Conservation (phyloP, 352 stramenopile genomes). For the Thalassiosira livingstoniorum region DNA sequence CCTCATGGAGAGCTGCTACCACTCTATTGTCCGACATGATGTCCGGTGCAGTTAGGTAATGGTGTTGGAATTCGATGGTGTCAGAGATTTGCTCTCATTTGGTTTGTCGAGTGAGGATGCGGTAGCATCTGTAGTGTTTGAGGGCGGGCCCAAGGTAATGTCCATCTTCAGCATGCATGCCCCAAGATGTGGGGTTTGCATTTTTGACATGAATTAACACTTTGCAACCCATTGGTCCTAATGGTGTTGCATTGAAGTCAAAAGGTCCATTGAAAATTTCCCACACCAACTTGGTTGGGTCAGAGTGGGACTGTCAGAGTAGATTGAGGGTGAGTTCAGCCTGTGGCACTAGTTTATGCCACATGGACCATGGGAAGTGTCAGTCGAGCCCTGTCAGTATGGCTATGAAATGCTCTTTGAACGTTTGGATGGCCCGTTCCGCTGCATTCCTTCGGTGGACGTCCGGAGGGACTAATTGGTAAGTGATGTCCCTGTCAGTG, state of each 20-base stretch:
- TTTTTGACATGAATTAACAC: conserved; percentile 44
- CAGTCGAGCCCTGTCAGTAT: neutral
- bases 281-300: conserved; percentile 32
- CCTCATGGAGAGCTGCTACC: too few species aligned
- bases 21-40: too few species aligned
- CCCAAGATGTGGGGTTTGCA: conserved; percentile 31
- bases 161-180: conserved; percentile 21
- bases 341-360: neutral
- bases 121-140: conserved; percentile 55
- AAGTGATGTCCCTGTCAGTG: neutral
- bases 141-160: conserved; percentile 51
- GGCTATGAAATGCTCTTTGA: neutral
- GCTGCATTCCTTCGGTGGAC: neutral
- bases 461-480: neutral
- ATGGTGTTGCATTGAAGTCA: conserved; percentile 23
- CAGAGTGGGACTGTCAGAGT: conserved; percentile 13
- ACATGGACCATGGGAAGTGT: neutral
- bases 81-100: neutral
- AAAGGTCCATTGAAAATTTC: conserved; percentile 27
- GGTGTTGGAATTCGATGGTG: too few species aligned
- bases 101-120: neutral
- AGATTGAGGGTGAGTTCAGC: conserved; percentile 1
- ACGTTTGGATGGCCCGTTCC: neutral
- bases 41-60: too few species aligned
- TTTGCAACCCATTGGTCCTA: conserved; percentile 42